Evolutionary conservation across 2,329 filamentous ascomycete genomes (phyloP), one percentile per base, ranked within the genome.

Genomic region (Microdochium nivale): DNA sequence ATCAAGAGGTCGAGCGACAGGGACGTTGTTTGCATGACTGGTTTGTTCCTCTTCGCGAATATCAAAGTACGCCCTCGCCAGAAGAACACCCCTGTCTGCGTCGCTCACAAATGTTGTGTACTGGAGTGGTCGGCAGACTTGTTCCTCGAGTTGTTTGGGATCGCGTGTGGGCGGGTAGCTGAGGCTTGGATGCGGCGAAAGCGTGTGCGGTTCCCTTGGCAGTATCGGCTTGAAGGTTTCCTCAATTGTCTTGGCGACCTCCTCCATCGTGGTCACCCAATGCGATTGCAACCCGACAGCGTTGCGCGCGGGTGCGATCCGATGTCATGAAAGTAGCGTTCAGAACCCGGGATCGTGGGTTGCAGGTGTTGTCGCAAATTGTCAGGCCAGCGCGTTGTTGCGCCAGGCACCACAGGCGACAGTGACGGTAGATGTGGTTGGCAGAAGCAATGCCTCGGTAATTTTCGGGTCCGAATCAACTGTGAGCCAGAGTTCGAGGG

Each of bases 51-150:
- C 76, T 58, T 79, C 74, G 61, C 75, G 72, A 62, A 82, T 79
- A 52, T 80, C 75, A 67, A 78, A 81, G 60, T 78, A 77, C 47
- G 78, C 71, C 54, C 78, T 71, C 21, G 79, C 81, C 53, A 80
- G 64, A 56, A 83, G 72, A 44, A 80, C 67, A 54, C 79, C 79
- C 59, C 79, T 78, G 58, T 82, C 78, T 53, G 75, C 77, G 59
- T 80, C 77, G 54, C 76, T 79, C 48, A 81, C 62, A 53, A 79
- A 75, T 24, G 79, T 82, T 57, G 73, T 74, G 66, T 81, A 82
- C 60, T 82, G 78, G 8, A 83, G 69, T 23, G 70, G 72, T 54
- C 69, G 69, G 53, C 68, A 67, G 47, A 75, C 70, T 66, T 76
- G 76, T 66, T 78, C 75, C 62, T 78, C 75, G 58, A 69, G 63